Evolutionary conservation across 257 asterid genomes (phyloP).

Genomic region (Solanum pennellii): DNA sequence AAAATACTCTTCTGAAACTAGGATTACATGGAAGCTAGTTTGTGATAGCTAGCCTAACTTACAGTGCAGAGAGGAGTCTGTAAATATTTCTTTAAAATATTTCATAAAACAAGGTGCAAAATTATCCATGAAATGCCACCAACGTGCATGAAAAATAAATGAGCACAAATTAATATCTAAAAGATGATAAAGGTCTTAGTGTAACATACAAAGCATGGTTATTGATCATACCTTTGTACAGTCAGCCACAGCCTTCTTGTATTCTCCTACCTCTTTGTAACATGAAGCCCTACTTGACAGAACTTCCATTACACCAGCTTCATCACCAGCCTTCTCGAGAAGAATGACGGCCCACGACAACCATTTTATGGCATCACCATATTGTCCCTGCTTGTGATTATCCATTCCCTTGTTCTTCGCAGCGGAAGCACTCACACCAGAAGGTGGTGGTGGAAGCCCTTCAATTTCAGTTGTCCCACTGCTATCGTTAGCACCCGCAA

Average conservation of each 20-base stretch:
- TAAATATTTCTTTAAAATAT: neutral
- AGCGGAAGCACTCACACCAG: slow-evolving; percentile 58
- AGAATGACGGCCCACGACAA: slow-evolving; percentile 59
- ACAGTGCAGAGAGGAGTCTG: neutral
- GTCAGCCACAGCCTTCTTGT: slow-evolving; percentile 99
- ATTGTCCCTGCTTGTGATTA: slow-evolving; percentile 84
- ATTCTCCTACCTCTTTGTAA: slow-evolving; percentile 97
- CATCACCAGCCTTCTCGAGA: slow-evolving; percentile 56
- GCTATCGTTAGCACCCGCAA: slow-evolving; percentile 35
- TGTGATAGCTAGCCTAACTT: neutral
- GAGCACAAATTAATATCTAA: neutral
- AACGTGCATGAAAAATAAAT: neutral
- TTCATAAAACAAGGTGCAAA: neutral
- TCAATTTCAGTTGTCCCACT: slow-evolving; percentile 78
- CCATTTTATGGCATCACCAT: slow-evolving; percentile 96
- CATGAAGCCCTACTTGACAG: slow-evolving; percentile 74
- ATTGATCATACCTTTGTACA: slow-evolving; percentile 64
- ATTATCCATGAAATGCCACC: neutral
- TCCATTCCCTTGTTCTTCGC: slow-evolving; percentile 60
- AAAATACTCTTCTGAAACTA: neutral
- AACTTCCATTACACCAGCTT: slow-evolving; percentile 26
- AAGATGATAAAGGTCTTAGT: neutral
- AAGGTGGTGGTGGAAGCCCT: slow-evolving; percentile 89
- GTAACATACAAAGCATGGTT: neutral
- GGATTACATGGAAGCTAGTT: neutral